phyloP scores from a whole-genome alignment of 768 basidiomycete genomes.

The Dioszegia hungarica region DNA sequence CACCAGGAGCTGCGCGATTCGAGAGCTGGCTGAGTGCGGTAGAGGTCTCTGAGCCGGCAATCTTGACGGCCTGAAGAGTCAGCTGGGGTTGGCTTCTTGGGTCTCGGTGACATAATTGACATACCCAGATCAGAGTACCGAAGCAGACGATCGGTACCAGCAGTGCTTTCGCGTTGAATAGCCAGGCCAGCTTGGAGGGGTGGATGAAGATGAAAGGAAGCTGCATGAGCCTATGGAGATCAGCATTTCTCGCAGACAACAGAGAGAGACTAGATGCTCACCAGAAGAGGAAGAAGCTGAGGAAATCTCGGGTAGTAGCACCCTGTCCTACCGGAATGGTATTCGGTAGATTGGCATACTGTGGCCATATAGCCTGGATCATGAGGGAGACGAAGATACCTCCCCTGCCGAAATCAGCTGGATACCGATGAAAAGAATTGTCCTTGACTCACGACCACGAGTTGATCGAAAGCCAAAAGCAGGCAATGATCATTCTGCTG shows the following conservation, averaged over 20 bases:
- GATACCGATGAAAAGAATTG: background rate
- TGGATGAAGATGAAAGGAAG: constrained; percentile 40
- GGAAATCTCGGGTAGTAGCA: constrained; percentile 15
- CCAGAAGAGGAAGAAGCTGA: constrained; percentile 34
- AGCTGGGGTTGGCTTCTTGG: background rate
- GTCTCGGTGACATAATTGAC: background rate
- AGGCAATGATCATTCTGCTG: constrained; percentile 35
- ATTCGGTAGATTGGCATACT: constrained; percentile 24
- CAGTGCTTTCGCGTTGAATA: constrained; percentile 39
- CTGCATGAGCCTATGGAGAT: constrained; percentile 27
- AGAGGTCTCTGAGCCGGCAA: constrained; percentile 17
- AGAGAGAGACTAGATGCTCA: constrained; percentile 1
- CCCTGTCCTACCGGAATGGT: constrained; percentile 17
- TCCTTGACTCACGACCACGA: constrained; percentile 8
- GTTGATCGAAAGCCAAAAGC: constrained; percentile 14
- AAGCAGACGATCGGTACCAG: constrained; percentile 26
- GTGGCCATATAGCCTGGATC: constrained; percentile 36
- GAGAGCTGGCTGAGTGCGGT: constrained; percentile 21
- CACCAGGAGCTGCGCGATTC: constrained; percentile 22
- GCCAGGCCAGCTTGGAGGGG: constrained; percentile 26
- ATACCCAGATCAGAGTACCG: constrained; percentile 7
- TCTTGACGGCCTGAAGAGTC: constrained; percentile 12
- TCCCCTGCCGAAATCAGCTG: constrained; percentile 11
- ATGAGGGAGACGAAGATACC: constrained; percentile 20
- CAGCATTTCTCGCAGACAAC: background rate